Evolutionary conservation across 163 green algal species (phyloP).

Genomic region (Volvox carteri): DNA sequence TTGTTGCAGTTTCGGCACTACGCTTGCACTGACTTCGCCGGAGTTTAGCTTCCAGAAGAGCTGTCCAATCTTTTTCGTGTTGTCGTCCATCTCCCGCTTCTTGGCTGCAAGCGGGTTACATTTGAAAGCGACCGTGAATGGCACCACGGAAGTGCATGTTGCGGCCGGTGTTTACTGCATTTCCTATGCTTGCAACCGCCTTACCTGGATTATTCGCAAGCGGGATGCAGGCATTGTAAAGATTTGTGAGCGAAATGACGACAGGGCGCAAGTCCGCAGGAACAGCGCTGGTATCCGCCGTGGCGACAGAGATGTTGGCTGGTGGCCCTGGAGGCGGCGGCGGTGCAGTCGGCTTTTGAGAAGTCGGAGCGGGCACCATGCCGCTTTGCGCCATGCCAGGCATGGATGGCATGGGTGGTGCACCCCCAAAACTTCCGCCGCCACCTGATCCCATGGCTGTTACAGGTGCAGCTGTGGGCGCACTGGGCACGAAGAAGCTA

Average conservation of each 20-base stretch:
- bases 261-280: conserved; percentile 78
- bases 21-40: conserved; percentile 79
- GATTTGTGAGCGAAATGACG: conserved; percentile 76
- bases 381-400: conserved; percentile 43
- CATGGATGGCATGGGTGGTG: not conserved
- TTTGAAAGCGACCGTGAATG: too few species aligned
- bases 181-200: not conserved
- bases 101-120: conserved; percentile 69
- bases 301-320: conserved; percentile 83
- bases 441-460: not conserved
- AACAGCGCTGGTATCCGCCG: conserved; percentile 75
- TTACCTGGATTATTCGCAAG: conserved; percentile 74
- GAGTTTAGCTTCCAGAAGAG: conserved; percentile 95
- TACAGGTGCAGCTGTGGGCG: not conserved
- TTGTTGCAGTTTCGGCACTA: conserved; percentile 85
- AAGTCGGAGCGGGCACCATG: conserved; percentile 50
- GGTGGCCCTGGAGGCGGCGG: conserved; percentile 81
- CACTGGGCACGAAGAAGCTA: conserved; percentile 47
- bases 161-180: not conserved
- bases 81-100: conserved; percentile 97
- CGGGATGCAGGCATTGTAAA: conserved; percentile 81
- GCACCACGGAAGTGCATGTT: too few species aligned
- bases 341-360: conserved; percentile 66
- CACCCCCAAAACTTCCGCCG: conserved; percentile 28
- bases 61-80: conserved; percentile 87